Base-by-base conservation (phyloP, 768 basidiomycete species). In the Candolleomyces eurysporus region DNA sequence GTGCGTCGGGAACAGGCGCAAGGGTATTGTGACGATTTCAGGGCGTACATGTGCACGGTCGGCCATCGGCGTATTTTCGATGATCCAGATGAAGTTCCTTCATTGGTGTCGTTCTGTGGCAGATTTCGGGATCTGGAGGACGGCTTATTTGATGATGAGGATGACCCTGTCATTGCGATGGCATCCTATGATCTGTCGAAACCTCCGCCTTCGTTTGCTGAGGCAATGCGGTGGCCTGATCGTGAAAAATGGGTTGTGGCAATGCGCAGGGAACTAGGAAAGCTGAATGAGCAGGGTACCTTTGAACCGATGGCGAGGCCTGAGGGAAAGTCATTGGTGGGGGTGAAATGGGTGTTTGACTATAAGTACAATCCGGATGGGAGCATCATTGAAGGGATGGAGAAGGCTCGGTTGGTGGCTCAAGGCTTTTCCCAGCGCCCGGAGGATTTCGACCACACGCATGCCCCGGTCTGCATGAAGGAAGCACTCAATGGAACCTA, bases 391-490 rank as follows among this genome's bases (percentile, higher is more conserved):
- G 26, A 43, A 26, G 58, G 58, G 7, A 17, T 31, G 8, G 58
- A 67, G 50, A 60, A 64, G 43, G 77, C 70, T 0, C n/a, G 71
- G 14, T 50, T 81, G 22, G 77, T 79, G 1, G 78, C 75, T 2
- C 66, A 72, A 63, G 79, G 81, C 0, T 79, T 70, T 62, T 64
- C 67, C 3, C 80, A 81, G 60, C 67, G 71, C 1, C 75, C 76
- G 0, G 61, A 74, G 22, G 74, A 79, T 46, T 81, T 68, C 52
- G 65, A 67, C 30, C 70, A 77, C 26, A 78, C 71, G 0, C 77
- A 69, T 46, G 50, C 74, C 1, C 74, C 71, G 0, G 69, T 73
- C 0, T 69, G 73, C 0, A 21, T 57, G 8, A 62, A 72, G 0
- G 59, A 71, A 8, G 67, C 68, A 0, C 62, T 76, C 5, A 26